Conservation (phyloP, 805 yeast genomes). For the Candida suzukii region DNA sequence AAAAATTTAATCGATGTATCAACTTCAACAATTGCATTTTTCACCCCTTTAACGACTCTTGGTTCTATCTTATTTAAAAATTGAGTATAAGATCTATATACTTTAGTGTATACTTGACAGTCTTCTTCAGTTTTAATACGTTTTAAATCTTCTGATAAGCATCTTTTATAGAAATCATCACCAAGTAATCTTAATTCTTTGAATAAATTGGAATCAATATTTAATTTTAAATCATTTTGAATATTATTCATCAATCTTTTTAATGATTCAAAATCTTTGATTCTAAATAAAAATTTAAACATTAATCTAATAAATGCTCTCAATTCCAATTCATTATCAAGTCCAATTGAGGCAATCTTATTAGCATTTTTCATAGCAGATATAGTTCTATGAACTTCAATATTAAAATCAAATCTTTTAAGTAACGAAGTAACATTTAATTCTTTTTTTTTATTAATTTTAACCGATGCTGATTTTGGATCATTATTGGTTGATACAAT, state of each 20-base stretch:
- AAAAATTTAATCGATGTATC: constrained; percentile 5
- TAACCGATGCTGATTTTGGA: too few species aligned
- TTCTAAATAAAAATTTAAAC: neutral
- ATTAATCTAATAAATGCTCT: neutral
- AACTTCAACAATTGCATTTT: constrained; percentile 4
- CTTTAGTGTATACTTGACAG: neutral
- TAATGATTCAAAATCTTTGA: neutral
- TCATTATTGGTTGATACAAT: too few species aligned
- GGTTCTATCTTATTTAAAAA: neutral
- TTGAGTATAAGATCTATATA: neutral
- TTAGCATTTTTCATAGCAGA: too few species aligned
- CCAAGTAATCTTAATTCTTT: too few species aligned
- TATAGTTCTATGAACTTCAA: too few species aligned
- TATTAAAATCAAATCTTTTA: too few species aligned
- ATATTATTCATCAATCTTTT: neutral
- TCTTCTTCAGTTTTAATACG: neutral
- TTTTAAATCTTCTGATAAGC: too few species aligned
- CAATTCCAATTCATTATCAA: neutral
- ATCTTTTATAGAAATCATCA: too few species aligned
- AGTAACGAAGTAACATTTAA: too few species aligned
- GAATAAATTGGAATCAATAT: too few species aligned
- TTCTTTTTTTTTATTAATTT: too few species aligned
- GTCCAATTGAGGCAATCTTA: too few species aligned
- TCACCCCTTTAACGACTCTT: neutral
- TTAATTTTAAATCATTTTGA: constrained; percentile 9